Evolutionary conservation across 2,329 filamentous ascomycete genomes (phyloP), one percentile per base, ranked within the genome.

Genomic region (Chaetomium olivaceum): DNA sequence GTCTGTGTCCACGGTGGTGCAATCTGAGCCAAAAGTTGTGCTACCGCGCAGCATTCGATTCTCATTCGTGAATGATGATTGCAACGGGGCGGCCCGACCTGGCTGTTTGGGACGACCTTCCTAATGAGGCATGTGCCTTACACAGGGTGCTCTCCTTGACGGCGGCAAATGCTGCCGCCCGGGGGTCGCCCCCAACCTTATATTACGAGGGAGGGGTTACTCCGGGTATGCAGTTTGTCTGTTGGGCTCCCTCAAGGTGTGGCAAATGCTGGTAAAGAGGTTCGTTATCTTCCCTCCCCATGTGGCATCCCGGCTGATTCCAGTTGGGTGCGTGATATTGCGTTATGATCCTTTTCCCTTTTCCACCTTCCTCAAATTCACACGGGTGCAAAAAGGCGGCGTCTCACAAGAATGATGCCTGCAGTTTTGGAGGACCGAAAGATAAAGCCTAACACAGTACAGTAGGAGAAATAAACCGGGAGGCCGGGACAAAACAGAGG

Each of bases 111-210:
- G 16, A 25, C n/a, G 51, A 62, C 60, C 60, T 62, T 56, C 60
- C 60, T 62, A 62, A 56, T 62, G 27, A 29, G 52, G 60, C 60
- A 62, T 56, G 36, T 62, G 46, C 46, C 48, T 57, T 36, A 36
- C 25, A 55, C 3, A n/a, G n/a, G 50, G 6, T 14, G 11, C 29
- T 9, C 48, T 19, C 19, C 27, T 23, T 31, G 7, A 4, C 9
- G 21, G 25, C 58, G 58, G 58, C 46, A 60, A 39, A 51, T 60
- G 3, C 8, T 23, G 46, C 46, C n/a, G 46, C 4, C 19, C 8
- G 46, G 46, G 21, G n/a, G 3, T 19, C 39, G 33, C 16, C 39
- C 39, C 16, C 46, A 48, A 23, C 46, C n/a, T n/a, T 19, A 48
- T 48, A 23, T 48, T 48, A 12, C 21, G 11, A 51, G 23, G 48